Evolutionary conservation across 345 rosid species (phyloP).

Genomic region (Bruguiera gymnorhiza): DNA sequence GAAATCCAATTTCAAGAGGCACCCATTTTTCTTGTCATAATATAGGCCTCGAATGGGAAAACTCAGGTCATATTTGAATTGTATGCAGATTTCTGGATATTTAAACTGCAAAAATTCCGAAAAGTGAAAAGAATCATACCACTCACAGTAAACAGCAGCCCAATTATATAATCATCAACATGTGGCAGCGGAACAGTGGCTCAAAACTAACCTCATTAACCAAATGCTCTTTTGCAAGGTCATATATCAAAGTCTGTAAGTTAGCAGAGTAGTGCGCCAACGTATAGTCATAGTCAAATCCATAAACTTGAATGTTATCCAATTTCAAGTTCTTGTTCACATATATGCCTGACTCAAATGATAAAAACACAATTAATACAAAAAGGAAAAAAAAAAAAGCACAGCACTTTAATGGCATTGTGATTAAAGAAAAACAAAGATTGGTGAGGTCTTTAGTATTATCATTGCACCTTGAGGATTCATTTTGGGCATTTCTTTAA

Average conservation of each 20-base stretch:
- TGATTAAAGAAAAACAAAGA: not conserved
- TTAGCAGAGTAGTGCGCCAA: constrained; percentile 81
- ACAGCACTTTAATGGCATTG: not conserved
- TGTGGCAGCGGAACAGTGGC: not conserved
- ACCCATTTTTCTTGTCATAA: constrained; percentile 80
- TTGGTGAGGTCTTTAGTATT: not conserved
- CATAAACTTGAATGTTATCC: constrained; percentile 83
- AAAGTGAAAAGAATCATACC: not conserved
- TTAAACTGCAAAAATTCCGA: constrained; percentile 54
- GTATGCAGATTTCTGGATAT: constrained; percentile 74
- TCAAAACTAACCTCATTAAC: constrained; percentile 70
- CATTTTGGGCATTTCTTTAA: constrained; percentile 71
- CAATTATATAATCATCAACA: not conserved
- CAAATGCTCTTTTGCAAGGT: constrained; percentile 89
- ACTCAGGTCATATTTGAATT: constrained; percentile 68
- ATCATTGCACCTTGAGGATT: constrained; percentile 67
- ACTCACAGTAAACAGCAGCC: not conserved
- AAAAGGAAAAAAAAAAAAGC: not conserved
- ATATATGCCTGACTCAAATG: constrained; percentile 53
- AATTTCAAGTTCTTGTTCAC: constrained; percentile 84
- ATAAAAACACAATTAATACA: not conserved
- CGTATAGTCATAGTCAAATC: constrained; percentile 93
- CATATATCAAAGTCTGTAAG: constrained; percentile 84
- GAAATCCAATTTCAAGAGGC: constrained; percentile 90
- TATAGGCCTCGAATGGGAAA: constrained; percentile 91